phyloP scores from a whole-genome alignment of 2,329 filamentous ascomycete species.

The Didymella keratinophila region DNA sequence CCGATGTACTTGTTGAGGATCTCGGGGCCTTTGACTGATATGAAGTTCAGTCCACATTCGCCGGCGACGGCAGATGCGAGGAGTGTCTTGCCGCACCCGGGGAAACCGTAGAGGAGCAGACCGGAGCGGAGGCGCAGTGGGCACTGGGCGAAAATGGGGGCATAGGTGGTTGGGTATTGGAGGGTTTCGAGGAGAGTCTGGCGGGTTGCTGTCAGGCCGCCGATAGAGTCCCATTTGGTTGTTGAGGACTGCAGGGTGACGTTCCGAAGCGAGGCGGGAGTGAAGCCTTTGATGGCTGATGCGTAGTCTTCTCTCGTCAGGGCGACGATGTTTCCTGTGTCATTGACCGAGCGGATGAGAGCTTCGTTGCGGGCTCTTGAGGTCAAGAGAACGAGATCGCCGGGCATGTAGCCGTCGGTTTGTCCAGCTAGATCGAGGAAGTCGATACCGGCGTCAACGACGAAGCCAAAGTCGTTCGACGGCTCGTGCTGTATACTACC shows the following conservation, averaged over 20 bases:
- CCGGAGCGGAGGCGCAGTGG: slow-evolving; percentile 94
- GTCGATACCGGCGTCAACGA: slow-evolving; percentile 79
- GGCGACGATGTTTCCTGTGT: slow-evolving; percentile 58
- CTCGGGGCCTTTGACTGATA: slow-evolving; percentile 96
- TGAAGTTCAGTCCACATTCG: slow-evolving; percentile 97
- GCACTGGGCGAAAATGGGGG: slow-evolving; percentile 95
- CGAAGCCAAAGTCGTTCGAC: slow-evolving; percentile 64
- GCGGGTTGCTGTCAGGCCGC: slow-evolving; percentile 84
- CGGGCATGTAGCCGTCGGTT: slow-evolving; percentile 98
- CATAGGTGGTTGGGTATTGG: slow-evolving; percentile 97
- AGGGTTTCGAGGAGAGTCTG: slow-evolving; percentile 93
- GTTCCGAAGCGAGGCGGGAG: slow-evolving; percentile 90
- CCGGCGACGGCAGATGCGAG: slow-evolving; percentile 96
- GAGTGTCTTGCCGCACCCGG: slow-evolving; percentile 95
- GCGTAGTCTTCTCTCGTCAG: slow-evolving; percentile 81
- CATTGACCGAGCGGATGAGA: slow-evolving; percentile 78
- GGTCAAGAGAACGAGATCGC: slow-evolving; percentile 85
- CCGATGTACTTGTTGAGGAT: slow-evolving; percentile 99
- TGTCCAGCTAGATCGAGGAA: slow-evolving; percentile 92
- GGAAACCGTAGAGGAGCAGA: slow-evolving; percentile 90
- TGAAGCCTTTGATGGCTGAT: slow-evolving; percentile 87
- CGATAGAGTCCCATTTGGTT: slow-evolving; percentile 91
- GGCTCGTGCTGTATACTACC: slow-evolving; percentile 50
- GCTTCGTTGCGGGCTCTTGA: slow-evolving; percentile 90
- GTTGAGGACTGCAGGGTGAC: slow-evolving; percentile 93